Evolutionary conservation across 306 rosid species (phyloP), one percentile per base, ranked within the genome.

Genomic region (Gleditsia sinensis): DNA sequence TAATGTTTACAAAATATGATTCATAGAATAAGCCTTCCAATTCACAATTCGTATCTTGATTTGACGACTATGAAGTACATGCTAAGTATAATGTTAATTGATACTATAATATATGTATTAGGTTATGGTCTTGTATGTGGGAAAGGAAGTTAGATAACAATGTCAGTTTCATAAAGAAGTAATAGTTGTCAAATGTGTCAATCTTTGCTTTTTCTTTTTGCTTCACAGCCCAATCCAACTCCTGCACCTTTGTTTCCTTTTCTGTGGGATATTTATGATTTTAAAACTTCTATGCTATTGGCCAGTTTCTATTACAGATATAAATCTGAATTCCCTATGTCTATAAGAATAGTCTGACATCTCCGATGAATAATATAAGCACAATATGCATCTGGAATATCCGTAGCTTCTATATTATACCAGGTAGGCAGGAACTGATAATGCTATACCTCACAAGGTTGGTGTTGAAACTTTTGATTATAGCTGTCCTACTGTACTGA

Each of bases 351-450:
- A 10, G 48, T 53, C 2, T 8, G 7, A 61, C 4, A 61, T 20
- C 11, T 62, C 30, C 13, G 46, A 1, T 37, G 14, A 37, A 62
- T 21, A 33, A 37, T 23, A 12, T 23, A 37, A 37, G 49, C 49
- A 37, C 11, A 21, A 11, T 62, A 21, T 62, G 33, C 67, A 23
- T 69, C 55, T 64, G 67, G 72, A 45, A 51, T 32, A 2, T 66
- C 14, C 23, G 5, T 71, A 69, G 50, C 20, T 60, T 68, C 23
- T 62, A 25, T 54, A 45, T 54, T n/a, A 6, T 20, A 68, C 58
- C n/a, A 25, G n/a, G n/a, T n/a, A n/a, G n/a, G n/a, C n/a, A n/a
- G 25, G 53, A 69, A n/a, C 55, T 77, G 68, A 34, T 43, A 59
- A 53, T 68, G 27, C 62, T 27, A 54, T 67, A 30, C 27, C 28